These are phyloP conservation scores for Sporothrix pseudoabietina DNA, from an alignment of 2,329 filamentous ascomycete genomes.

Conservation along the genomic window DNA sequence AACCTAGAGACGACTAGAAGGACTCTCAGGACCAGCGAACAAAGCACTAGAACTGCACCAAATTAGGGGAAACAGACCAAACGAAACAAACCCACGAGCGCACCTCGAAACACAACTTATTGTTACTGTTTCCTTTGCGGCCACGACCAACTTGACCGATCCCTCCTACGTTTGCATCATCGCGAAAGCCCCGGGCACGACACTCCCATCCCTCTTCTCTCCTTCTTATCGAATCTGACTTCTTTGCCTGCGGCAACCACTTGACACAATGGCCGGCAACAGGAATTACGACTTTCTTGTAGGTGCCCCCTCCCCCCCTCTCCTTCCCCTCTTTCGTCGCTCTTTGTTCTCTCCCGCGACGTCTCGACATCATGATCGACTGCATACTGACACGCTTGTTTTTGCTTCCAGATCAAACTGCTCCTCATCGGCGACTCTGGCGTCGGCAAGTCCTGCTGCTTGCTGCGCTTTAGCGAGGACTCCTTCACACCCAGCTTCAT, in stretches of 20 bases:
- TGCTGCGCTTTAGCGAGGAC: slow-evolving; percentile 95
- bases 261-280: slow-evolving; percentile 79
- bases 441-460: slow-evolving; percentile 95
- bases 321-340: neutral
- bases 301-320: neutral
- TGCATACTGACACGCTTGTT: neutral
- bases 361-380: neutral
- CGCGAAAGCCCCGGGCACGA: neutral
- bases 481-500: slow-evolving; percentile 98
- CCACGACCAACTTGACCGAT: neutral
- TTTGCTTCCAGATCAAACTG: slow-evolving; percentile 76
- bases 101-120: neutral
- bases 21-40: slow-evolving; percentile 1
- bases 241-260: slow-evolving; percentile 29
- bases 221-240: neutral
- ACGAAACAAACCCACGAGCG: slow-evolving; percentile 8
- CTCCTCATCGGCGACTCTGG: slow-evolving; percentile 95
- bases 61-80: slow-evolving; percentile 3
- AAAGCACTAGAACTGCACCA: slow-evolving; percentile 16
- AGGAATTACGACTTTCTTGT: slow-evolving; percentile 99
- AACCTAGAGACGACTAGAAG: slow-evolving; percentile 14
- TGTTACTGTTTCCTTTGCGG: slow-evolving; percentile 4
- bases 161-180: neutral
- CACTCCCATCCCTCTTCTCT: neutral
- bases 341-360: neutral